Conservation (phyloP, 2,329 filamentous ascomycete genomes). For the Colletotrichum cereale region DNA sequence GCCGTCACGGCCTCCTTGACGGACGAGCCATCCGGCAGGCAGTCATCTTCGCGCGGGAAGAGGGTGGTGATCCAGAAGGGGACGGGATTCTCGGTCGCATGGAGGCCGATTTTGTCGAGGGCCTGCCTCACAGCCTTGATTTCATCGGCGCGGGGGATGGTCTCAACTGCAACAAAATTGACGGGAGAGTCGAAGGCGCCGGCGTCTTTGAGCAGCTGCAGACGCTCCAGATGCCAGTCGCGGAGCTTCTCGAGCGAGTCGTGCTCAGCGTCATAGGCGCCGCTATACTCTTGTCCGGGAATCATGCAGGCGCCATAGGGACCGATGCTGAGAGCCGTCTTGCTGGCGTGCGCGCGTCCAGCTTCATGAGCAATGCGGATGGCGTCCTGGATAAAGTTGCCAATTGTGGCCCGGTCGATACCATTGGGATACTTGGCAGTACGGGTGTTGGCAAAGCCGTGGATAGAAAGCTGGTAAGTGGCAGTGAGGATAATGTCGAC, state of each 20-base stretch:
- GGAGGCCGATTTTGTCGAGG: slow-evolving; percentile 45
- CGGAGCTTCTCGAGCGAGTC: slow-evolving; percentile 57
- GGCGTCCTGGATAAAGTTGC: slow-evolving; percentile 57
- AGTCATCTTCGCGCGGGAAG: slow-evolving; percentile 66
- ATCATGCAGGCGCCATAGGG: slow-evolving; percentile 77
- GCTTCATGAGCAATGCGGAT: slow-evolving; percentile 57
- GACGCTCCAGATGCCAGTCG: slow-evolving; percentile 68
- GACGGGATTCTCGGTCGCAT: slow-evolving; percentile 47
- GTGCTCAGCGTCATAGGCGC: slow-evolving; percentile 67
- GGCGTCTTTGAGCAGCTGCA: slow-evolving; percentile 63
- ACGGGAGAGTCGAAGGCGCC: slow-evolving; percentile 55
- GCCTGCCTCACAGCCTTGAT: slow-evolving; percentile 67
- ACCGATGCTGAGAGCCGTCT: slow-evolving; percentile 71
- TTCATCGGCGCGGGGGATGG: slow-evolving; percentile 73
- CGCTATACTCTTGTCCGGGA: slow-evolving; percentile 75
- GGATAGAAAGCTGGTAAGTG: slow-evolving; percentile 73
- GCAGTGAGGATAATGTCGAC: slow-evolving; percentile 75
- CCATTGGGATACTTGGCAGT: slow-evolving; percentile 57
- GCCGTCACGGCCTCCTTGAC: slow-evolving; percentile 50
- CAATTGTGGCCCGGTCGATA: slow-evolving; percentile 55
- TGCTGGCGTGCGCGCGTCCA: slow-evolving; percentile 43
- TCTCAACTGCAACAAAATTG: slow-evolving; percentile 73
- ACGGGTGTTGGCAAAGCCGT: slow-evolving; percentile 67
- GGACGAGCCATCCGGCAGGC: slow-evolving; percentile 68
- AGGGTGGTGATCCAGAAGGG: slow-evolving; percentile 74